Evolutionary conservation across 2,329 filamentous ascomycete genomes (phyloP).

Genomic region (Diplodia intermedia): DNA sequence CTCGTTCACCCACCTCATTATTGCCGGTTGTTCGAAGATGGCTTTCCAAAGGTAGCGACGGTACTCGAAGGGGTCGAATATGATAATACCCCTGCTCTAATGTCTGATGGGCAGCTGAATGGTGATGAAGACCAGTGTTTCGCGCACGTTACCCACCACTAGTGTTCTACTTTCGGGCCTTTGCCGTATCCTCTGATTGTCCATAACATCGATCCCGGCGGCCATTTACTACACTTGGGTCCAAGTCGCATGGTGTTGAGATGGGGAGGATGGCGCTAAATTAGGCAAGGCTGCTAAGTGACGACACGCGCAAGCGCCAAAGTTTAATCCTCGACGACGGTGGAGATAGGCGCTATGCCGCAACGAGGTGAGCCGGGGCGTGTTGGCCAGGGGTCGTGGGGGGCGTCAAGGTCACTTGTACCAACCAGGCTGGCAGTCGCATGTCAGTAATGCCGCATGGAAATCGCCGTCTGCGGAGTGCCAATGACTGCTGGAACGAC

Average conservation of each 20-base stretch:
- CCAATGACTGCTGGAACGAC: neutral
- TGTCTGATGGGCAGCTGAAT: neutral
- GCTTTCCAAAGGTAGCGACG: neutral
- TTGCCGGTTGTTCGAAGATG: neutral
- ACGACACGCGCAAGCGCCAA: constrained; percentile 21
- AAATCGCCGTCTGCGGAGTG: neutral
- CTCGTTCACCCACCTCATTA: neutral
- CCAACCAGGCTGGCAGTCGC: neutral
- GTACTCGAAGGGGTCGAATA: neutral
- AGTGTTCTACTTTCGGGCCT: neutral
- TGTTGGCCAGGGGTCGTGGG: neutral
- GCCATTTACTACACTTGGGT: neutral
- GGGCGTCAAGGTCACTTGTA: neutral
- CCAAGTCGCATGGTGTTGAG: constrained; percentile 24
- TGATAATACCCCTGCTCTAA: neutral
- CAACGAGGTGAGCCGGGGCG: no score
- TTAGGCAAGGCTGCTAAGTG: constrained; percentile 16
- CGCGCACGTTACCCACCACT: no score
- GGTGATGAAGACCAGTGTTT: no score
- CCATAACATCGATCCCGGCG: neutral
- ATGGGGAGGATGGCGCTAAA: constrained; percentile 7
- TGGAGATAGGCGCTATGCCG: constrained; percentile 6
- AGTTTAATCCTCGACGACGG: neutral
- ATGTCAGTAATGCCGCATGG: neutral
- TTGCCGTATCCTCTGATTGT: neutral